Evolutionary conservation across 331 rosid species (phyloP).

Genomic region (Quercus phellos): DNA sequence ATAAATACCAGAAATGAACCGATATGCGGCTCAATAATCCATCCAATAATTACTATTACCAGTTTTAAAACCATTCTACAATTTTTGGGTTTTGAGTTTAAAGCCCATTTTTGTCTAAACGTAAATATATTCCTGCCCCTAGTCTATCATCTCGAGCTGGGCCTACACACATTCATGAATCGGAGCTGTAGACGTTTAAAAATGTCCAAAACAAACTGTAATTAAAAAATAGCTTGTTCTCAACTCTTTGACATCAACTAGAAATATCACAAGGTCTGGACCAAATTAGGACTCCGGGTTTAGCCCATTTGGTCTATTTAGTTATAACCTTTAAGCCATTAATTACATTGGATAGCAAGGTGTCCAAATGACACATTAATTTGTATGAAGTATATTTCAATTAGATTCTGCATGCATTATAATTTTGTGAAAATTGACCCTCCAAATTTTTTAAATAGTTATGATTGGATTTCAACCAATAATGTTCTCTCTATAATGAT

Average conservation of each 20-base stretch:
- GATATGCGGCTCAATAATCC: too few relatives aligned
- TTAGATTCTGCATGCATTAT: too few relatives aligned
- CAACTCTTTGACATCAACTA: neutral
- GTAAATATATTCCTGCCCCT: too few relatives aligned
- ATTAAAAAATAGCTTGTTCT: neutral
- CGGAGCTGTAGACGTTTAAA: neutral
- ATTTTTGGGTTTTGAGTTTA: neutral
- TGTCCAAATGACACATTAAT: too few relatives aligned
- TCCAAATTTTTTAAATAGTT: too few relatives aligned
- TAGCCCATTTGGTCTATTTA: neutral
- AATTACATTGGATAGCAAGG: neutral
- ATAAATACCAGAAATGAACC: too few relatives aligned
- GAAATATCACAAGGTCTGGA: neutral
- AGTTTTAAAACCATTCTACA: neutral
- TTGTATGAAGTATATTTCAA: too few relatives aligned
- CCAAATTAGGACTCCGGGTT: too few relatives aligned
- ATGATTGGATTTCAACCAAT: too few relatives aligned
- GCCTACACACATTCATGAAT: neutral
- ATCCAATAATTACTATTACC: too few relatives aligned
- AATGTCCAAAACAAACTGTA: neutral
- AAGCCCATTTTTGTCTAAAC: neutral
- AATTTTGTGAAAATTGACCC: too few relatives aligned
- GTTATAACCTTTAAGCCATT: neutral
- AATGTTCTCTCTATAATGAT: too few relatives aligned
- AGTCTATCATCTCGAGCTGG: neutral